Base-by-base conservation (phyloP, 805 yeast species). In the Candida anglica region DNA sequence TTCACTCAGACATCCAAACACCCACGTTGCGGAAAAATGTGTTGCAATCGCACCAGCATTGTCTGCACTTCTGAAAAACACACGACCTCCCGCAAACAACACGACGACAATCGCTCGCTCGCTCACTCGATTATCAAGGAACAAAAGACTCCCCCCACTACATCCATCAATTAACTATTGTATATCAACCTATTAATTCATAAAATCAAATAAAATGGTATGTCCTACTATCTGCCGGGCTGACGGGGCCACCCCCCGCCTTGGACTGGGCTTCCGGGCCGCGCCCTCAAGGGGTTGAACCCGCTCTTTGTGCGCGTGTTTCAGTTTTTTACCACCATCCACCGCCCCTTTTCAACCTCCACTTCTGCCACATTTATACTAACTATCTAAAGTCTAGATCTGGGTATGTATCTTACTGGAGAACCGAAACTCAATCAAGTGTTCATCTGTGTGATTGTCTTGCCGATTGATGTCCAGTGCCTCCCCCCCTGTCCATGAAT, bases 391-490 rank as follows among this genome's bases (percentile, higher is more conserved):
- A 46, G 53, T 48, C 53, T 34, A 48, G 53, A 48, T 48, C 53
- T 32, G 53, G 53, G 52, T 48, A 47, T 44, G 52, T 47, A 27
- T 13, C 7, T 17, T n/a, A n/a, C n/a, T n/a, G n/a, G n/a, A n/a
- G n/a, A n/a, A n/a, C n/a, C n/a, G n/a, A n/a, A n/a, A n/a, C n/a
- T n/a, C n/a, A n/a, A n/a, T n/a, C n/a, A n/a, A n/a, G n/a, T n/a
- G n/a, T n/a, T n/a, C n/a, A n/a, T n/a, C n/a, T n/a, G n/a, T n/a
- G n/a, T n/a, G n/a, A n/a, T n/a, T n/a, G n/a, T n/a, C n/a, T n/a
- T n/a, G n/a, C n/a, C n/a, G n/a, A n/a, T n/a, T n/a, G n/a, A n/a
- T n/a, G n/a, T n/a, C n/a, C n/a, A n/a, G n/a, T n/a, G n/a, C 5
- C 21, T 19, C 13, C 13, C 21, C 3, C 19, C 8, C 19, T 21